phyloP scores from a whole-genome alignment of 164 flowering plant genomes.

The grape (Vitis vinifera) region DNA sequence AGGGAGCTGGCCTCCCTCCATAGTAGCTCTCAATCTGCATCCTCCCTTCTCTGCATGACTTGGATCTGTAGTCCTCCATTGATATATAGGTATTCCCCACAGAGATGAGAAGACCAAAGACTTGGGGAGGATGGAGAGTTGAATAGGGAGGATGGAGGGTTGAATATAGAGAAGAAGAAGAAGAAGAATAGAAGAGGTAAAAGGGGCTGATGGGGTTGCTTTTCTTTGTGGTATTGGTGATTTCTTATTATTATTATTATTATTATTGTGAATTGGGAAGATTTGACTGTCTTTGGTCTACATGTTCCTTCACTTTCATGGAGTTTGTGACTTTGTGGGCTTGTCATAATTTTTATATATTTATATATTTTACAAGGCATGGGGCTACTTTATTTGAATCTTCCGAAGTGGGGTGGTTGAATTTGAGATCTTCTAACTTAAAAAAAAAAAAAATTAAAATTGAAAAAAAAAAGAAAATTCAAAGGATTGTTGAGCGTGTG shows the following conservation, averaged over 20 bases:
- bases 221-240: background rate
- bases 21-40: slow-evolving; percentile 45
- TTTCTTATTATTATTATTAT: too few species aligned
- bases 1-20: slow-evolving; percentile 25
- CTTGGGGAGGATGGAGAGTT: background rate
- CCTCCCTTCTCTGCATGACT: slow-evolving; percentile 42
- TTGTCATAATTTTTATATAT: background rate
- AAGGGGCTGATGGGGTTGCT: slow-evolving; percentile 3
- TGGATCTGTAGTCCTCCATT: slow-evolving; percentile 65
- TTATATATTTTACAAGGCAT: too few species aligned
- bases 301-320: too few species aligned
- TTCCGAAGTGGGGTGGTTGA: too few species aligned
- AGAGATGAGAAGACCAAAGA: background rate
- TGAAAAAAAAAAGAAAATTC: too few species aligned
- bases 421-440: too few species aligned
- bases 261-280: background rate
- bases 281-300: background rate
- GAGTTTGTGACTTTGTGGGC: background rate
- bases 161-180: background rate
- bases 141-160: too few species aligned
- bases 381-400: too few species aligned
- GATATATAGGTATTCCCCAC: background rate
- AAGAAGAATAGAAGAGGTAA: background rate
- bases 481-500: too few species aligned
- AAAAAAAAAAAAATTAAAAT: too few species aligned